Conservation (phyloP, 106 monocot species). For the Hemerocallis citrina region DNA sequence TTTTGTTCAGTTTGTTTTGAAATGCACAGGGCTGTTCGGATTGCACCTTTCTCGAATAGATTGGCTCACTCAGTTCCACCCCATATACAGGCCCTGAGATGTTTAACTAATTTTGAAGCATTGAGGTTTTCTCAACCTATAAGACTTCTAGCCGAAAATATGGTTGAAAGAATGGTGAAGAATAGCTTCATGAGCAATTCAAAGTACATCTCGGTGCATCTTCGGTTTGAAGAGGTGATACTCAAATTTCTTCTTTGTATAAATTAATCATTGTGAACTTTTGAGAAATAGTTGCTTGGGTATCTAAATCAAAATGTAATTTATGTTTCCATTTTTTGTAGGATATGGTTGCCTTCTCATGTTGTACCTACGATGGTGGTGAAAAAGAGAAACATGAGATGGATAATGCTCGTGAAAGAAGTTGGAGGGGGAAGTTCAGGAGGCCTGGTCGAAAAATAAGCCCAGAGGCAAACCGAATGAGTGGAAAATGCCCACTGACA, state of each 20-base stretch:
- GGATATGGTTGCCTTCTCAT: constrained; percentile 99
- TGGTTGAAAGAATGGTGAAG: constrained; percentile 83
- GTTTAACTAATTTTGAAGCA: constrained; percentile 84
- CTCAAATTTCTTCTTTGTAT: background rate
- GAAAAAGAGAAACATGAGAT: constrained; percentile 70
- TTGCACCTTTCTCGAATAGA: constrained; percentile 99
- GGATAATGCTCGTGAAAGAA: constrained; percentile 88
- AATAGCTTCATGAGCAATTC: constrained; percentile 69
- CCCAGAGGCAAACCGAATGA: constrained; percentile 56
- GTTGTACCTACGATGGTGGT: constrained; percentile 92
- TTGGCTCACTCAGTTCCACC: constrained; percentile 84
- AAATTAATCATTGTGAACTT: background rate
- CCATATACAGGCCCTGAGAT: constrained; percentile 68
- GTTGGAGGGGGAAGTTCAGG: constrained; percentile 94
- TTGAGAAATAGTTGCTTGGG: background rate
- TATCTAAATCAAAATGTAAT: background rate
- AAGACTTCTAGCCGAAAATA: constrained; percentile 71
- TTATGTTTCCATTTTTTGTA: constrained; percentile 10
- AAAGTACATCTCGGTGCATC: constrained; percentile 92
- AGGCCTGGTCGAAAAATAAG: constrained; percentile 59
- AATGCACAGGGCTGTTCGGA: constrained; percentile 84
- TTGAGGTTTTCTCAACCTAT: constrained; percentile 83
- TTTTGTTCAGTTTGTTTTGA: constrained; percentile 7
- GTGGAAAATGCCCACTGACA: constrained; percentile 91
- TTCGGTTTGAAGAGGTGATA: constrained; percentile 92